Conservation (phyloP, 1,139 yeast genomes). For the Hansenula sp. region DNA sequence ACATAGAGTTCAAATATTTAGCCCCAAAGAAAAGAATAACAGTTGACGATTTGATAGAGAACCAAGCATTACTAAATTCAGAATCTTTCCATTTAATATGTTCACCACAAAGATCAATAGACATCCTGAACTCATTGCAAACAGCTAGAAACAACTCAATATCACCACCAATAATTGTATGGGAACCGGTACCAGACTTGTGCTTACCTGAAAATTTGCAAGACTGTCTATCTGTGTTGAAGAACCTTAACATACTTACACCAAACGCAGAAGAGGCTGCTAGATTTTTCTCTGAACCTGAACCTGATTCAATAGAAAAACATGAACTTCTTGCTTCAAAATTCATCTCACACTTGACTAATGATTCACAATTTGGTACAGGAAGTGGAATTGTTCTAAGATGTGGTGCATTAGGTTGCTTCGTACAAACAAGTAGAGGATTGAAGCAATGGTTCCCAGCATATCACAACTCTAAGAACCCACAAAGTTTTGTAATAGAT, state of each 20-base stretch:
- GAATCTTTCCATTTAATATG: slow-evolving; percentile 69
- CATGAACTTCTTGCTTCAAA: slow-evolving; percentile 39
- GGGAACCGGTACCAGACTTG: slow-evolving; percentile 86
- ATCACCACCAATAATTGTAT: slow-evolving; percentile 45
- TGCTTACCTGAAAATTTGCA: slow-evolving; percentile 50
- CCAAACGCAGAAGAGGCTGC: slow-evolving; percentile 89
- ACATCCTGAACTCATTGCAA: slow-evolving; percentile 36
- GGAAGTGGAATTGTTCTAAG: slow-evolving; percentile 54
- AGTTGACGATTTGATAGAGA: slow-evolving; percentile 48
- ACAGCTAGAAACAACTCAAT: slow-evolving; percentile 13
- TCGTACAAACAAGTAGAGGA: slow-evolving; percentile 26
- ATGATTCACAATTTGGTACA: slow-evolving; percentile 20
- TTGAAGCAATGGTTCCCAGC: slow-evolving; percentile 55
- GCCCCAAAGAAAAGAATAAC: slow-evolving; percentile 65
- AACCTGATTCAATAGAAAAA: slow-evolving; percentile 34
- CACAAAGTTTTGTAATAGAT: slow-evolving; percentile 53
- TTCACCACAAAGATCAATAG: slow-evolving; percentile 56
- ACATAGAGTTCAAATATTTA: slow-evolving; percentile 39
- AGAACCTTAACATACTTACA: slow-evolving; percentile 55
- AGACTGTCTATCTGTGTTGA: slow-evolving; percentile 38
- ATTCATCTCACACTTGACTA: slow-evolving; percentile 37
- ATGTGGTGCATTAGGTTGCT: slow-evolving; percentile 70
- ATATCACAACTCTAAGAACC: slow-evolving; percentile 43
- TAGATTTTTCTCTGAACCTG: slow-evolving; percentile 41
- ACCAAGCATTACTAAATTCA: slow-evolving; percentile 35